Evolutionary conservation across 2,329 filamentous ascomycete genomes (phyloP).

Genomic region (Cercospora brassicicola): DNA sequence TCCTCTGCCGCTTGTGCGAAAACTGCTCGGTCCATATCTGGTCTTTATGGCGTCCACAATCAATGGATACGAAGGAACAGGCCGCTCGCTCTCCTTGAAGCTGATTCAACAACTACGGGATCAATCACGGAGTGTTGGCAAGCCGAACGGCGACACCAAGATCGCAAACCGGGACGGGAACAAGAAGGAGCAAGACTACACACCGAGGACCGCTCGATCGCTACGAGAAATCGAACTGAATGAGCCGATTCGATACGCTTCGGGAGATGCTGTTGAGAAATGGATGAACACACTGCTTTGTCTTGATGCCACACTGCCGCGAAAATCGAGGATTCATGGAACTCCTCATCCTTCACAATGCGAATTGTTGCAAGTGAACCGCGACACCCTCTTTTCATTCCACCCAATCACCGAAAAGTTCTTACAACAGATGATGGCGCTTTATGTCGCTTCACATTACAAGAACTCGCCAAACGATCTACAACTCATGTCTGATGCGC

Average conservation of each 20-base stretch:
- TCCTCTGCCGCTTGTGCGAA: constrained; percentile 84
- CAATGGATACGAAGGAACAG: constrained; percentile 97
- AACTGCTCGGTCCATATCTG: constrained; percentile 93
- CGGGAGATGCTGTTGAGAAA: constrained; percentile 87
- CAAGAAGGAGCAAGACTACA: constrained; percentile 63
- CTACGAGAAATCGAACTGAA: constrained; percentile 88
- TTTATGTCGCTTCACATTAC: constrained; percentile 96
- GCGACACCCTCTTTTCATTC: constrained; percentile 96
- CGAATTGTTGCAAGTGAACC: constrained; percentile 89
- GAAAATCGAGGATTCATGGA: constrained; percentile 71
- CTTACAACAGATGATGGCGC: constrained; percentile 94
- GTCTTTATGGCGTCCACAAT: constrained; percentile 99
- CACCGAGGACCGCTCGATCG: constrained; percentile 67
- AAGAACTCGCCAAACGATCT: constrained; percentile 97
- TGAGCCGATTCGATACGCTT: constrained; percentile 91
- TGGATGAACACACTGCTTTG: constrained; percentile 95
- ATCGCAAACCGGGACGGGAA: constrained; percentile 78
- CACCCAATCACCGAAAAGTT: constrained; percentile 97
- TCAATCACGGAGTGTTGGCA: constrained; percentile 70
- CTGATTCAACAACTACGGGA: constrained; percentile 95
- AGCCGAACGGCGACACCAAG: constrained; percentile 59
- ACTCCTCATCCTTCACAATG: constrained; percentile 90
- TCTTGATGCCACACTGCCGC: constrained; percentile 85
- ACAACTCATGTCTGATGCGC: constrained; percentile 97
- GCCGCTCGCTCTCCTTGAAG: constrained; percentile 90